Conservation (phyloP, 2,329 filamentous ascomycete species). For the Penicillium frequentans region DNA sequence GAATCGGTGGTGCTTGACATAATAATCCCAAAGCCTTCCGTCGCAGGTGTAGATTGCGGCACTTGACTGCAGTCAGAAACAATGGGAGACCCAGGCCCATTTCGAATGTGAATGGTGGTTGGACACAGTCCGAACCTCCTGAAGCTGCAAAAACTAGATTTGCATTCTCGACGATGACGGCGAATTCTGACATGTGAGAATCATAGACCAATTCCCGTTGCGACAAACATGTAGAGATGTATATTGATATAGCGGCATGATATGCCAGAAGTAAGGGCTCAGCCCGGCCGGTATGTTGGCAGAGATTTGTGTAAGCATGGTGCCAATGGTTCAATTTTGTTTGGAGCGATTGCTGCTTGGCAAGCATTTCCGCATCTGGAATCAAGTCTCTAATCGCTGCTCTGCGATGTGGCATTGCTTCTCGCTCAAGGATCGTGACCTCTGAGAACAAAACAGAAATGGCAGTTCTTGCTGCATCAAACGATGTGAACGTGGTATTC, state of each 20-base stretch:
- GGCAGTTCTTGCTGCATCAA: neutral
- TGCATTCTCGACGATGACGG: constrained; percentile 10
- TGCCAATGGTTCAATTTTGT: neutral
- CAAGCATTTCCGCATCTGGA: neutral
- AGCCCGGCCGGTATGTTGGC: neutral
- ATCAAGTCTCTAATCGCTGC: neutral
- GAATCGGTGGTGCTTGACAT: constrained; percentile 19
- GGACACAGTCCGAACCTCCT: neutral
- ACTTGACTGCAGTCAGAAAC: constrained; percentile 24
- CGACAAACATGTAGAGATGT: constrained; percentile 13
- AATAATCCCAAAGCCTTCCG: constrained; percentile 22
- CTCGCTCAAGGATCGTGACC: neutral
- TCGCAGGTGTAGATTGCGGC: constrained; percentile 20
- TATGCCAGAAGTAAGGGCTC: constrained; percentile 10
- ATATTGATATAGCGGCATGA: constrained; percentile 10
- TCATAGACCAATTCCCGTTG: constrained; percentile 16
- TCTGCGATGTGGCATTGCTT: neutral
- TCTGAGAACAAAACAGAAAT: neutral
- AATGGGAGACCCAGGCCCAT: constrained; percentile 21
- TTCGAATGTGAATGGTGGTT: constrained; percentile 23
- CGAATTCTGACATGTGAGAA: constrained; percentile 9
- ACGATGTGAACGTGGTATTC: neutral
- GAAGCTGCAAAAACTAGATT: constrained; percentile 3
- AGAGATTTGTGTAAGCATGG: neutral
- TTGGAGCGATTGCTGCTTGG: neutral